These are phyloP conservation scores for Singerocomus inundabilis DNA, from an alignment of 1,284 basidiomycete genomes.

Conservation along the genomic window DNA sequence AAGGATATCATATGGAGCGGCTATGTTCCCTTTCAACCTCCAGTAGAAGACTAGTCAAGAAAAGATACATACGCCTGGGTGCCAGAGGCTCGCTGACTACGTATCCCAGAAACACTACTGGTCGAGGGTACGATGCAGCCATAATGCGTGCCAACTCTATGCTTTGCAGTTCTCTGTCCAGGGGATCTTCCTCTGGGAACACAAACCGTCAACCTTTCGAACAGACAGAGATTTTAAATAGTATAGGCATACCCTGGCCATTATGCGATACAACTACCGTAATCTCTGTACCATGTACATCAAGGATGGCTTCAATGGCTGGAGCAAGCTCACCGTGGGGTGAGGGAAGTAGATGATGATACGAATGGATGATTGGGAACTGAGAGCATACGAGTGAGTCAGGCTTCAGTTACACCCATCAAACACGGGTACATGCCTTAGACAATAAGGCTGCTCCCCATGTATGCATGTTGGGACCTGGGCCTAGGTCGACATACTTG, in stretches of 20 bases:
- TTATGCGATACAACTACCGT: slow-evolving; percentile 89
- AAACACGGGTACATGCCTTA: slow-evolving; percentile 47
- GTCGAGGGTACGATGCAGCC: slow-evolving; percentile 67
- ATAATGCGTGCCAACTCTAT: slow-evolving; percentile 82
- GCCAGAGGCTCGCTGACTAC: slow-evolving; percentile 81
- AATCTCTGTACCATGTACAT: slow-evolving; percentile 79
- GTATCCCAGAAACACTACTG: slow-evolving; percentile 86
- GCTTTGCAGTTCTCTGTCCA: slow-evolving; percentile 89
- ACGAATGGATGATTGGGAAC: slow-evolving; percentile 90
- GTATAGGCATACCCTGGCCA: slow-evolving; percentile 69
- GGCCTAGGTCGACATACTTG: slow-evolving; percentile 79
- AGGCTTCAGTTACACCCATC: neutral
- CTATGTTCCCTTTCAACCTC: slow-evolving; percentile 37
- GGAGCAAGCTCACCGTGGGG: slow-evolving; percentile 90
- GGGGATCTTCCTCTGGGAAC: slow-evolving; percentile 70
- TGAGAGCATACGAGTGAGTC: slow-evolving; percentile 30
- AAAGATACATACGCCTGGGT: slow-evolving; percentile 52
- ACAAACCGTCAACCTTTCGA: neutral
- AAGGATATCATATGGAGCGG: slow-evolving; percentile 84
- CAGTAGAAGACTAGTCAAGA: neutral
- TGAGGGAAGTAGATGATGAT: slow-evolving; percentile 88
- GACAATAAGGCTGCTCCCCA: slow-evolving; percentile 88
- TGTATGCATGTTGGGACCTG: slow-evolving; percentile 87
- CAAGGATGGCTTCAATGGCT: slow-evolving; percentile 86
- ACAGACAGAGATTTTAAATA: neutral